Evolutionary conservation across 352 stramenopile species (phyloP).

Genomic region (Phytophthora gonapodyides): DNA sequence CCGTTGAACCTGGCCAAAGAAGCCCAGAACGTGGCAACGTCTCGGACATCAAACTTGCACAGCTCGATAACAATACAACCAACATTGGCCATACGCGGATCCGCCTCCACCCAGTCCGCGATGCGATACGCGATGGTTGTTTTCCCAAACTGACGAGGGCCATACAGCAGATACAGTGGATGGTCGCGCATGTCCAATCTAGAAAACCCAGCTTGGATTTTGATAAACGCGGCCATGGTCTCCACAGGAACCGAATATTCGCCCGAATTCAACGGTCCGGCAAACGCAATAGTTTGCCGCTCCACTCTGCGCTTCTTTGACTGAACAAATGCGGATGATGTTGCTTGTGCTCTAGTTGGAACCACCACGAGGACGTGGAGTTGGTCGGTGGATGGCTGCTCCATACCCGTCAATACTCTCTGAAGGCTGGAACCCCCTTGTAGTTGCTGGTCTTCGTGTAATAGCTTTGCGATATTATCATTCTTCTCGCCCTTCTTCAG

Average conservation of each 20-base stretch:
- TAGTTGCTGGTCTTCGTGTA: neutral
- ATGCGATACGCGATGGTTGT: slow-evolving; percentile 27
- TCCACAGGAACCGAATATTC: slow-evolving; percentile 1
- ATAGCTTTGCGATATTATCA: neutral
- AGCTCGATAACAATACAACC: slow-evolving; percentile 6
- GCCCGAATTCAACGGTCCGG: neutral
- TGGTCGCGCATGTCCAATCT: neutral
- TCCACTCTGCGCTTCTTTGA: neutral
- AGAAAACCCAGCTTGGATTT: slow-evolving; percentile 10
- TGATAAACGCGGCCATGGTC: neutral
- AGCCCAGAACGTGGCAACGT: neutral
- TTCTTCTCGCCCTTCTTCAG: neutral
- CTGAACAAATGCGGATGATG: neutral
- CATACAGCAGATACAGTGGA: slow-evolving; percentile 24
- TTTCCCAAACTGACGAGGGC: slow-evolving; percentile 31
- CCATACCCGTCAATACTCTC: neutral
- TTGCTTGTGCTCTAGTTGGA: too few species aligned
- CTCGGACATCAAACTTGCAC: neutral
- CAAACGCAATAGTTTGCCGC: too few species aligned
- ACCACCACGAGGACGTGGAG: neutral
- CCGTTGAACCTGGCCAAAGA: neutral
- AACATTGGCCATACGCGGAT: too few species aligned
- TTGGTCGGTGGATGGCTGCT: neutral
- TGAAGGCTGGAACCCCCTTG: neutral
- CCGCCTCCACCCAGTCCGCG: slow-evolving; percentile 1